Percentiles rank a stretch among this genome's conserved stretches.
Conservation (phyloP, 2,329 filamentous ascomycete genomes). For the Microdochium paspali region DNA sequence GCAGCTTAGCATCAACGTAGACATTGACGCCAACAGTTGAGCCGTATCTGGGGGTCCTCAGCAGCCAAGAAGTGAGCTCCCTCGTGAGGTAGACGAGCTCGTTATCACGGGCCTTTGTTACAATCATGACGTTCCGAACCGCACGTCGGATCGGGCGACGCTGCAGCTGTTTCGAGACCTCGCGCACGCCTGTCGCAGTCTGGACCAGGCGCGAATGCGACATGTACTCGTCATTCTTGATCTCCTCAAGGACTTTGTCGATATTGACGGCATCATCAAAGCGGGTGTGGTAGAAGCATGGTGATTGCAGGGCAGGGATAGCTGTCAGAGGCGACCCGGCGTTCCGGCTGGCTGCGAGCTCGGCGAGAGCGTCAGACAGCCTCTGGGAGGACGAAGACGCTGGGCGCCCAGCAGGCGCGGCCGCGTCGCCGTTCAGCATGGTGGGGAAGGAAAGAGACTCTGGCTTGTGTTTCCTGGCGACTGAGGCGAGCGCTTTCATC, state of each 20-base stretch:
- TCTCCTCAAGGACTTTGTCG: slow-evolving; percentile 89
- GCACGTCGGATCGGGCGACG: slow-evolving; percentile 84
- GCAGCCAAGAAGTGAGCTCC: slow-evolving; percentile 79
- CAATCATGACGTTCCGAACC: slow-evolving; percentile 93
- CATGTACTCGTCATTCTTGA: slow-evolving; percentile 78
- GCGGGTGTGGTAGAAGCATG: slow-evolving; percentile 95
- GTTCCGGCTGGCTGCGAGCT: slow-evolving; percentile 20
- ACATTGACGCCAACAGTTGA: slow-evolving; percentile 89
- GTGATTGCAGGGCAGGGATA: slow-evolving; percentile 70
- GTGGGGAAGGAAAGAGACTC: slow-evolving; percentile 53
- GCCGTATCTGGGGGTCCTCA: slow-evolving; percentile 82
- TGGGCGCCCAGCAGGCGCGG: slow-evolving; percentile 22
- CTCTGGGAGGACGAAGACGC: slow-evolving; percentile 46
- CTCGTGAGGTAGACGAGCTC: slow-evolving; percentile 80
- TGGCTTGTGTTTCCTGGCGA: slow-evolving; percentile 49
- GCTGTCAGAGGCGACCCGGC: slow-evolving; percentile 32
- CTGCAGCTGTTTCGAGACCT: slow-evolving; percentile 92
- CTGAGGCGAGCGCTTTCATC: slow-evolving; percentile 70
- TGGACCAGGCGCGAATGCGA: slow-evolving; percentile 91
- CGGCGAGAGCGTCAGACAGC: slow-evolving; percentile 52
- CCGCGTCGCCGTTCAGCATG: slow-evolving; percentile 41
- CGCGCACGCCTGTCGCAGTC: slow-evolving; percentile 87
- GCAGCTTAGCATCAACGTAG: slow-evolving; percentile 94
- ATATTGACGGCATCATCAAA: slow-evolving; percentile 96
- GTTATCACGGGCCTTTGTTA: slow-evolving; percentile 96